phyloP scores from a whole-genome alignment of 2,329 filamentous ascomycete species.

The Alternaria sp. region DNA sequence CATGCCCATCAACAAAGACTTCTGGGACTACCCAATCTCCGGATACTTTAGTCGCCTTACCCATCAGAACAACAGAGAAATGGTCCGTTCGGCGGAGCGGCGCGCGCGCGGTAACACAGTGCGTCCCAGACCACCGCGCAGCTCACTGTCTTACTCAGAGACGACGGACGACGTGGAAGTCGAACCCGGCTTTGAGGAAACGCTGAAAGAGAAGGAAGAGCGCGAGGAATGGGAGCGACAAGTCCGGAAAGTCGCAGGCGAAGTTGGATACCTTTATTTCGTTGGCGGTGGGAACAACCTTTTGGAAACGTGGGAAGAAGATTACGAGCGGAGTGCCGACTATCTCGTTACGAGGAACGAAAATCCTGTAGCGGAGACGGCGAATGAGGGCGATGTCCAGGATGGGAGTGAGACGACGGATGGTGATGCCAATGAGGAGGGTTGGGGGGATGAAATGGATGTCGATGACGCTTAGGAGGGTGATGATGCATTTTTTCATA shows the following conservation, averaged over 20 bases:
- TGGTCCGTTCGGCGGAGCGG: constrained; percentile 15
- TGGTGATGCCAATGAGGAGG: constrained; percentile 3
- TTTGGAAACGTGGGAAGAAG: constrained; percentile 21
- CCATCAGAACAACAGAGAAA: constrained; percentile 3
- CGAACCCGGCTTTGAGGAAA: constrained; percentile 14
- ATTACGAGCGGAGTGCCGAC: constrained; percentile 24
- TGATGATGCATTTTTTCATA: neutral
- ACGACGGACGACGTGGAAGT: constrained; percentile 22
- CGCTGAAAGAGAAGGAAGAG: constrained; percentile 18
- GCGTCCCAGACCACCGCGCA: constrained; percentile 23
- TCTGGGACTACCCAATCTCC: constrained; percentile 29
- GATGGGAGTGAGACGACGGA: constrained; percentile 3
- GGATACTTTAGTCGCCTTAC: constrained; percentile 8
- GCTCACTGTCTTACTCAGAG: constrained; percentile 28
- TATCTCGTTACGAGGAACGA: constrained; percentile 19
- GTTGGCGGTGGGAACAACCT: constrained; percentile 18
- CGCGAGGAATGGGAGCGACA: constrained; percentile 13
- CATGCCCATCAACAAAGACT: constrained; percentile 17
- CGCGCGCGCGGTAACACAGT: constrained; percentile 18
- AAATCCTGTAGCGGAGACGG: neutral
- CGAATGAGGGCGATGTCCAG: neutral
- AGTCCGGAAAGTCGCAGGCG: constrained; percentile 17
- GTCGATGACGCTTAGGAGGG: constrained; percentile 7
- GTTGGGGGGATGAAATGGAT: constrained; percentile 17
- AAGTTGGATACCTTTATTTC: constrained; percentile 41